Evolutionary conservation across 2,329 filamentous ascomycete genomes (phyloP).

Genomic region (Colletotrichum liriopes): DNA sequence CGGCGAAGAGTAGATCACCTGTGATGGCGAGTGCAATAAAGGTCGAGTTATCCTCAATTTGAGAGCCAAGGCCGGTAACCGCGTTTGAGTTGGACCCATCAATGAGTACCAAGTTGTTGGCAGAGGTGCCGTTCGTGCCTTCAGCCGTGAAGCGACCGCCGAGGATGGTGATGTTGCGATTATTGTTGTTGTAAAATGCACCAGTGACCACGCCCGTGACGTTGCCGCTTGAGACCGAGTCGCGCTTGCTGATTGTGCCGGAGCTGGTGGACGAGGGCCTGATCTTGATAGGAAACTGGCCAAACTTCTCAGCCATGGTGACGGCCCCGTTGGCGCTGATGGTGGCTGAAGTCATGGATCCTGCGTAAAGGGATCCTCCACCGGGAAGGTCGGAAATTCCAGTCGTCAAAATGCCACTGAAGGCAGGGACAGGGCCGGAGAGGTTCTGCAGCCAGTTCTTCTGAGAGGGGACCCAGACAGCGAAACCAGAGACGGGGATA

Average conservation of each 20-base stretch:
- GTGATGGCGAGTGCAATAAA: conserved; percentile 81
- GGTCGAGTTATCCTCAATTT: conserved; percentile 79
- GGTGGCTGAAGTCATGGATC: conserved; percentile 85
- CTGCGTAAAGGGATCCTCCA: conserved; percentile 81
- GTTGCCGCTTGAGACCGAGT: conserved; percentile 56
- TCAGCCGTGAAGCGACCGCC: conserved; percentile 88
- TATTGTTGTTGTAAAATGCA: conserved; percentile 79
- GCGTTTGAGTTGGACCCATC: conserved; percentile 79
- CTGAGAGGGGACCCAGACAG: conserved; percentile 90
- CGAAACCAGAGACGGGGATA: conserved; percentile 80
- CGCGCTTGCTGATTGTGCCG: conserved; percentile 63
- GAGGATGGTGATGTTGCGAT: conserved; percentile 86
- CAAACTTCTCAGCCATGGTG: conserved; percentile 71
- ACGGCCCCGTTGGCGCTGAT: conserved; percentile 81
- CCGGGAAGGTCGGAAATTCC: conserved; percentile 76
- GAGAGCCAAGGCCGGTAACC: conserved; percentile 78
- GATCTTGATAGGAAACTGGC: conserved; percentile 72
- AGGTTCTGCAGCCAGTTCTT: conserved; percentile 92
- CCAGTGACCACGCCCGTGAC: conserved; percentile 82
- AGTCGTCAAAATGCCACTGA: conserved; percentile 82
- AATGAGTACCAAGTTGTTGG: conserved; percentile 88
- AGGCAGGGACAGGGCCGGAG: conserved; percentile 72
- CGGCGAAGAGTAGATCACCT: conserved; percentile 82
- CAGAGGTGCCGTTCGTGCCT: conserved; percentile 76
- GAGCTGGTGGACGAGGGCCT: conserved; percentile 53